Percentiles rank a stretch among this genome's conserved stretches.
Evolutionary conservation across 2,329 filamentous ascomycete species (phyloP).

Genomic region (Fusarium napiforme): DNA sequence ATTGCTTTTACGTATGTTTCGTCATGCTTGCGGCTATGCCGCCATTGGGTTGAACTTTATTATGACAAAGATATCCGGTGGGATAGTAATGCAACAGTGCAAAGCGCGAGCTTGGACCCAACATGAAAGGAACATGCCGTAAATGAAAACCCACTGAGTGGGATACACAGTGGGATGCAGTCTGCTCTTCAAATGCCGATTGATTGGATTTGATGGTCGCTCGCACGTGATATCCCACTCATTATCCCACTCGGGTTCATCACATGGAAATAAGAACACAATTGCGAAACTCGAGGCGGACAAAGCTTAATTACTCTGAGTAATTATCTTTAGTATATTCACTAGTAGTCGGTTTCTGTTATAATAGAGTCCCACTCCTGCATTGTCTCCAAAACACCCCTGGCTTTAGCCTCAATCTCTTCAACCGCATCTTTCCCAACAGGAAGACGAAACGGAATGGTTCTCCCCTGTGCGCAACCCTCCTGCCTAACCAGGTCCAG

Average conservation of each 20-base stretch:
- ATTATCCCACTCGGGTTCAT: background rate
- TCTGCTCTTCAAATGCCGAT: too few species aligned
- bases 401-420: conserved; percentile 36
- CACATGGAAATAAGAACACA: background rate
- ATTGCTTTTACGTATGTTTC: background rate
- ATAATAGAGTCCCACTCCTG: conserved; percentile 43
- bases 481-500: conserved; percentile 12
- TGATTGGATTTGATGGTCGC: background rate
- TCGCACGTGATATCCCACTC: background rate
- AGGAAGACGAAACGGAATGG: conserved; percentile 39
- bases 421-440: conserved; percentile 47
- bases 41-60: background rate
- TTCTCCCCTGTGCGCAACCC: background rate
- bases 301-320: background rate
- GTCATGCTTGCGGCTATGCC: background rate
- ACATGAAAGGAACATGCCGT: background rate
- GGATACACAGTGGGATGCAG: background rate
- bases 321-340: too few species aligned
- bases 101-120: background rate
- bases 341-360: conserved; percentile 32
- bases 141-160: background rate
- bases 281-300: background rate
- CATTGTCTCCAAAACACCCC: conserved; percentile 35
- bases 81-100: background rate
- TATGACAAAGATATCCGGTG: background rate